Conservation (phyloP, 2,329 filamentous ascomycete species). For the Neofusicoccum kwambonambiense region DNA sequence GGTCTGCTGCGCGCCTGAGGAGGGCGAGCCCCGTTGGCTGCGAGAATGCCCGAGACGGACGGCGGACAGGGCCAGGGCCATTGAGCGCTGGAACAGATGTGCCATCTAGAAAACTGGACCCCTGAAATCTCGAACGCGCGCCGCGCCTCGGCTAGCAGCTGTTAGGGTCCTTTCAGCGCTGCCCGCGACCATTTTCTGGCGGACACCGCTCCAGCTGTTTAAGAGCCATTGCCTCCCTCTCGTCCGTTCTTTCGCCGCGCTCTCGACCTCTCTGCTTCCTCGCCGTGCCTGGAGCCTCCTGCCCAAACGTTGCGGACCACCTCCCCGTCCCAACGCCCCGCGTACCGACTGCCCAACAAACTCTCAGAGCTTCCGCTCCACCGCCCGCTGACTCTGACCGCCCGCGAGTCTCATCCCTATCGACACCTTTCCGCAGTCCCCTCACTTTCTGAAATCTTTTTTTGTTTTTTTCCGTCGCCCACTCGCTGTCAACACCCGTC, state of each 20-base stretch:
- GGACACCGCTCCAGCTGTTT: neutral
- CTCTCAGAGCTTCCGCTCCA: slow-evolving; percentile 3
- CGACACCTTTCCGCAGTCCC: neutral
- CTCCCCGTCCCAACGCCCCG: slow-evolving; percentile 13
- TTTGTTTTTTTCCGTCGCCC: neutral
- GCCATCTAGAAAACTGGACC: slow-evolving; percentile 14
- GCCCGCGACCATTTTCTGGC: neutral
- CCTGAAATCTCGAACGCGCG: slow-evolving; percentile 14
- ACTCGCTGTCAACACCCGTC: neutral
- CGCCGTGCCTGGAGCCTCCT: slow-evolving; percentile 5
- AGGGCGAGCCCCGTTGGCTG: neutral
- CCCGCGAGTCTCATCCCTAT: neutral
- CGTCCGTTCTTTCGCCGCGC: neutral
- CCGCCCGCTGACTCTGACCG: neutral
- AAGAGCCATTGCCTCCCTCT: slow-evolving; percentile 8
- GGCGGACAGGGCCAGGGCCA: neutral
- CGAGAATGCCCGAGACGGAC: neutral
- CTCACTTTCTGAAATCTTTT: neutral
- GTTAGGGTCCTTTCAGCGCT: neutral
- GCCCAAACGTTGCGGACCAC: slow-evolving; percentile 1
- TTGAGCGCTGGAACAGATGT: slow-evolving; percentile 5
- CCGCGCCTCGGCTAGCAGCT: slow-evolving; percentile 8
- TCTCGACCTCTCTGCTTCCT: neutral
- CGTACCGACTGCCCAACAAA: slow-evolving; percentile 17
- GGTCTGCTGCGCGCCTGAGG: neutral